A percentile compares a stretch with the other conserved stretches of the same genome.
Evolutionary conservation across 1,284 basidiomycete species (phyloP).

Genomic region (Anthracocystis panici-leucophaei): DNA sequence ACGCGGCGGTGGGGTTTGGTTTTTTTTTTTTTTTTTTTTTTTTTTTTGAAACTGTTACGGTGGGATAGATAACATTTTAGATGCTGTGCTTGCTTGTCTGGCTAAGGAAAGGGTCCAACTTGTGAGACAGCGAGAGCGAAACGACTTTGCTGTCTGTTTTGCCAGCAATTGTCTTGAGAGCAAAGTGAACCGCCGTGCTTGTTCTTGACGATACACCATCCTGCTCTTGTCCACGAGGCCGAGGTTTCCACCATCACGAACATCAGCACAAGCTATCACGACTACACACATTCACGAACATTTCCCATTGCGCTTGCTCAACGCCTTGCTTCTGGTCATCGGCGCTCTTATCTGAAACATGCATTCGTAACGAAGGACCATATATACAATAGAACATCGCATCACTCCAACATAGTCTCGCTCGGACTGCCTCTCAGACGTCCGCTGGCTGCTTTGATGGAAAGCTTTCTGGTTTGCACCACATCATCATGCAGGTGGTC

Average conservation of each 20-base stretch:
- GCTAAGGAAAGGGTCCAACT: neutral
- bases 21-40: no score
- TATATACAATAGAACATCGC: neutral
- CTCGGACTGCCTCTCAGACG: neutral
- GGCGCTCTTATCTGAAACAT: neutral
- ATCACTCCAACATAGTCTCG: neutral
- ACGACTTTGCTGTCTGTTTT: neutral
- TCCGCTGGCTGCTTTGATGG: neutral
- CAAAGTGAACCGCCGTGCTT: no score
- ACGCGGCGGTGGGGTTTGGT: neutral
- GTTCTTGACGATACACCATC: neutral
- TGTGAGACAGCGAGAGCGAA: neutral
- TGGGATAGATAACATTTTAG: no score
- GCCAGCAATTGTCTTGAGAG: no score
- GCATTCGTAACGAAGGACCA: neutral
- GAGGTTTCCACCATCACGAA: neutral
- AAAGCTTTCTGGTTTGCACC: neutral
- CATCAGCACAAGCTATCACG: neutral
- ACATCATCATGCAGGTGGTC: slow-evolving; percentile 59
- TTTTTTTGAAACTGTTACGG: no score
- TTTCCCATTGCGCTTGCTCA: neutral
- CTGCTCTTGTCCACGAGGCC: slow-evolving; percentile 2
- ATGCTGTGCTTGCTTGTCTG: neutral
- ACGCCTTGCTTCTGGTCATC: neutral
- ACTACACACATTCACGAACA: neutral